Evolutionary conservation across 2,329 filamentous ascomycete species (phyloP), one percentile per base, ranked within the genome.

Genomic region (Aspergillus arachidicola): DNA sequence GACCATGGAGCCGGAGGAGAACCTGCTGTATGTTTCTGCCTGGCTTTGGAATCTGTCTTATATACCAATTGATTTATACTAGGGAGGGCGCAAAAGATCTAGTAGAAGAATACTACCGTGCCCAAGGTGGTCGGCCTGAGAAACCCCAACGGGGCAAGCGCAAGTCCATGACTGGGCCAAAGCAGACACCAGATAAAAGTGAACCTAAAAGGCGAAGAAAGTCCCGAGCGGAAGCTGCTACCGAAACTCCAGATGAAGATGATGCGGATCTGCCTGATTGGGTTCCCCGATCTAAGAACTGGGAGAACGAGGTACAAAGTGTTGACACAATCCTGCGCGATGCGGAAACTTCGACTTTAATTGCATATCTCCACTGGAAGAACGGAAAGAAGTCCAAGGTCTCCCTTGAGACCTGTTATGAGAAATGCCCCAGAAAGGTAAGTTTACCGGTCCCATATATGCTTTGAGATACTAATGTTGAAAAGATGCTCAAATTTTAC

Each of bases 401-500:
- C 7, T 72, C 74, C 3, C 74, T 81, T 57, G 70, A 78, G 28
- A 73, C 70, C 30, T 79, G 78, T 65, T 81, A 82, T 61, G 72
- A 78, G 30, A 78, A 73, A 59, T 83, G 80, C 62, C 82, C 82
- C 0, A 67, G 70, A 62, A 76, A 77, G 70, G 79, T 79, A 71
- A 68, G 70, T 65, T 54, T n/a, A 23, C 12, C 36, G 30, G 9
- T 26, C 21, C 3, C 19, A 46, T 64, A 59, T 11, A 11, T 21
- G 9, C 7, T 62, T 23, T 11, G 19, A 48, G 19, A 28, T 30
- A 26, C 61, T 73, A 58, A 74, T 61, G 16, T 50, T 10, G 16
- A 51, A 19, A 11, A 81, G 75, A 83, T 84, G 81, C 76, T 83
- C 12, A 72, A 77, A 62, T 84, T 83, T 59, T 84, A 83, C 63